These are phyloP conservation scores for Plasmodium fragile DNA, from an alignment of 169 alveolate genomes.

Conservation along the genomic window DNA sequence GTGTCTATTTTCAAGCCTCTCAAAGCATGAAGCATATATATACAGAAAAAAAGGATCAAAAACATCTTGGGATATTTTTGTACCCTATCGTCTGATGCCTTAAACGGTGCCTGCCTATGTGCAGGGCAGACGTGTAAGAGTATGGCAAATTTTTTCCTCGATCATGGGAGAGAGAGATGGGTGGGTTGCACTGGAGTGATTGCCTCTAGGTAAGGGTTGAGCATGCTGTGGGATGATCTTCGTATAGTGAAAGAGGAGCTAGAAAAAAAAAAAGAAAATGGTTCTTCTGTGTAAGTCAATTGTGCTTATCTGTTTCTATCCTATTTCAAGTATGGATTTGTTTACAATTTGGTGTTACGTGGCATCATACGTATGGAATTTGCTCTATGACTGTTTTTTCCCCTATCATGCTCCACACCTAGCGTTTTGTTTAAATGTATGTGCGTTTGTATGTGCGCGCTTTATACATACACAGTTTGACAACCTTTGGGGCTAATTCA, in stretches of 20 bases:
- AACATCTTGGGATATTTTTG: conserved; percentile 6
- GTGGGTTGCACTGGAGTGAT: neutral
- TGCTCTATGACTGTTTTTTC: neutral
- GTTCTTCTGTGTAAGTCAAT: neutral
- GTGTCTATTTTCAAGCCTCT: neutral
- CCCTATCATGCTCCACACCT: neutral
- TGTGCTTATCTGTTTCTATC: neutral
- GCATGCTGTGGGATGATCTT: neutral
- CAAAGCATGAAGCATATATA: conserved; percentile 2
- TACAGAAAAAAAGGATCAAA: conserved; percentile 15
- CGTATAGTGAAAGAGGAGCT: neutral
- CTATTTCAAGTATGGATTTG: neutral
- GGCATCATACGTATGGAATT: neutral
- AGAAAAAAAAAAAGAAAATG: neutral
- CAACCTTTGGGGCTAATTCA: neutral
- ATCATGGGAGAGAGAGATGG: neutral
- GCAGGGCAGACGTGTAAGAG: neutral
- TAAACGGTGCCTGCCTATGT: neutral
- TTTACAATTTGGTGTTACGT: neutral
- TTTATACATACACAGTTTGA: neutral
- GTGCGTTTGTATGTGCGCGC: neutral
- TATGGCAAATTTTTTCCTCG: neutral
- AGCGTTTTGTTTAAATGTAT: neutral
- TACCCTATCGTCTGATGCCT: neutral
- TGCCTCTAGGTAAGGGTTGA: neutral